Conservation (phyloP, 805 yeast species). For the Saturnispora kantuleensis region DNA sequence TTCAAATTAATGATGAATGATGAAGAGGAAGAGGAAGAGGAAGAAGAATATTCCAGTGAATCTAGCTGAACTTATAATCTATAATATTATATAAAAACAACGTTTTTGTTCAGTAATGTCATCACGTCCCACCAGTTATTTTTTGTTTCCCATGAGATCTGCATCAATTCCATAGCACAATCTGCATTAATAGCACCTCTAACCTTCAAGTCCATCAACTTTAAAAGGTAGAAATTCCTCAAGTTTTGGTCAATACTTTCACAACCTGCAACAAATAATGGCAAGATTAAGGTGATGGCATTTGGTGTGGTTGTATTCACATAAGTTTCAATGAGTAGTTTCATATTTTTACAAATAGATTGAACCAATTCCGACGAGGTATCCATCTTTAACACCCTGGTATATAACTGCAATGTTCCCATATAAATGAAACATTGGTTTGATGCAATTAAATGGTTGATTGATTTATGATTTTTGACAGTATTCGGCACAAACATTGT, state of each 20-base stretch:
- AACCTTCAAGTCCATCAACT: constrained; percentile 33
- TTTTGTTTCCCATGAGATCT: constrained; percentile 43
- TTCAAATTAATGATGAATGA: constrained; percentile 19
- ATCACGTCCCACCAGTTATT: constrained; percentile 44
- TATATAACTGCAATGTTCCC: constrained; percentile 46
- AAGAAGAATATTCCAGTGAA: not conserved
- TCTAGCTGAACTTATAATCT: not conserved
- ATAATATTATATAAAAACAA: constrained; percentile 32
- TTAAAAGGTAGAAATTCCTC: constrained; percentile 29
- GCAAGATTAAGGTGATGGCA: constrained; percentile 46
- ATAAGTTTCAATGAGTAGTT: constrained; percentile 27
- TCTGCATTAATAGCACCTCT: constrained; percentile 31
- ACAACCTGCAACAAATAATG: constrained; percentile 50
- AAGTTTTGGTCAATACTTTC: constrained; percentile 34
- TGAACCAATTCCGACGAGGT: constrained; percentile 38
- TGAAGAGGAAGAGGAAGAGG: constrained; percentile 17
- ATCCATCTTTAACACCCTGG: constrained; percentile 44
- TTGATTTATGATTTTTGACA: constrained; percentile 9
- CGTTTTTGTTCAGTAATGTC: constrained; percentile 31
- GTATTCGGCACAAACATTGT: constrained; percentile 7
- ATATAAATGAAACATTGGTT: constrained; percentile 43
- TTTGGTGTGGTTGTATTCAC: constrained; percentile 40
- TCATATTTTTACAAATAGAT: constrained; percentile 34
- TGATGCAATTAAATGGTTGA: constrained; percentile 32
- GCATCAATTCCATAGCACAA: constrained; percentile 31